A percentile compares a stretch with the other conserved stretches of the same genome.
These are phyloP conservation scores for Aureobasidium sp. DNA, from an alignment of 2,329 filamentous ascomycete species.

Conservation along the genomic window DNA sequence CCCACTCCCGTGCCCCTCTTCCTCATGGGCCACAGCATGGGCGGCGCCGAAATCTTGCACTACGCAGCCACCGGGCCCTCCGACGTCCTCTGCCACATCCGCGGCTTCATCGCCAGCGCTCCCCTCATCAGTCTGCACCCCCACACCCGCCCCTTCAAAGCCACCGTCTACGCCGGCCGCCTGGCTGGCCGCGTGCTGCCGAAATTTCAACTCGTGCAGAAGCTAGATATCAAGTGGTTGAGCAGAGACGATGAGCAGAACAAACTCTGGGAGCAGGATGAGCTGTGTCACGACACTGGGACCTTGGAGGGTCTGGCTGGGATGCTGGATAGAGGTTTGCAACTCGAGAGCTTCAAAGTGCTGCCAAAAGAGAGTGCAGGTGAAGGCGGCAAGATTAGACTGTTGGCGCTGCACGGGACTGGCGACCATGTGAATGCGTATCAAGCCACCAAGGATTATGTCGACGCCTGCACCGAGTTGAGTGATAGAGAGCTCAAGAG, in stretches of 20 bases:
- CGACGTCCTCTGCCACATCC: conserved; percentile 50
- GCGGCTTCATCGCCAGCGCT: conserved; percentile 67
- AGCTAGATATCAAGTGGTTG: conserved; percentile 55
- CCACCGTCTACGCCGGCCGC: conserved; percentile 58
- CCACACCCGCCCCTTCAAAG: conserved; percentile 50
- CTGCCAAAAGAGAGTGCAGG: conserved; percentile 32
- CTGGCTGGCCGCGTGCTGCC: conserved; percentile 62
- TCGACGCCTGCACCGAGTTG: conserved; percentile 43
- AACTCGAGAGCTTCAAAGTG: conserved; percentile 49
- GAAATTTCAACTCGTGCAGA: conserved; percentile 55
- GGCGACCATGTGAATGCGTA: conserved; percentile 61
- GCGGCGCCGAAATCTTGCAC: conserved; percentile 66
- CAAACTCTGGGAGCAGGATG: conserved; percentile 54
- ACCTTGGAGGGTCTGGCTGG: conserved; percentile 73
- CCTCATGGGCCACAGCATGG: conserved; percentile 86
- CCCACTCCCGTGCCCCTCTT: conserved; percentile 53
- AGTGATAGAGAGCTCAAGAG: conserved; percentile 61
- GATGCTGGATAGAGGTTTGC: conserved; percentile 64
- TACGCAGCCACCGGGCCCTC: conserved; percentile 40
- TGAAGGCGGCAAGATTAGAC: conserved; percentile 48
- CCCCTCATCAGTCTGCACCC: conserved; percentile 69
- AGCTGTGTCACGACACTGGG: conserved; percentile 70
- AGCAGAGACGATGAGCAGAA: conserved; percentile 58
- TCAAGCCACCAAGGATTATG: conserved; percentile 54
- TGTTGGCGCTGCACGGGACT: conserved; percentile 73